These are phyloP conservation scores for Prunus yedoensis DNA, from an alignment of 331 rosid genomes.

Conservation along the genomic window DNA sequence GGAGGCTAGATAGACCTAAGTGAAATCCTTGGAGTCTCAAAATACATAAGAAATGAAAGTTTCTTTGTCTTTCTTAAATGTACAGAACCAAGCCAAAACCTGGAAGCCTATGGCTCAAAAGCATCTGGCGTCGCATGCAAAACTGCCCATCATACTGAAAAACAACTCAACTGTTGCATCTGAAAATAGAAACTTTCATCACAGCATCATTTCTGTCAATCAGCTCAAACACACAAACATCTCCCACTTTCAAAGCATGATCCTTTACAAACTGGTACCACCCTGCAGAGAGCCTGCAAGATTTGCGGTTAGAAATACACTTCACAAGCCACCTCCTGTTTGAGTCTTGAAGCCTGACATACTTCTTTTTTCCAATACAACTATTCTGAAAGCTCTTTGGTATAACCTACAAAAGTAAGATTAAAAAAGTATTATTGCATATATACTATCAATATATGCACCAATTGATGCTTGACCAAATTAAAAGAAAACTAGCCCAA, in stretches of 20 bases:
- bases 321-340: not conserved
- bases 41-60: not conserved
- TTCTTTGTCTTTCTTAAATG: not conserved
- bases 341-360: not conserved
- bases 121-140: not conserved
- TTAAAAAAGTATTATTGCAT: not conserved
- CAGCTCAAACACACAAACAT: constrained; percentile 39
- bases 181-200: not conserved
- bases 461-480: not conserved
- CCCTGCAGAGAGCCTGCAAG: not conserved
- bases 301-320: not conserved
- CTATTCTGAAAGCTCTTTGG: not conserved
- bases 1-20: not conserved
- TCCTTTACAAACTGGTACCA: constrained; percentile 1
- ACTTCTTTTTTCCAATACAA: not conserved
- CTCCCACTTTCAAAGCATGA: constrained; percentile 28
- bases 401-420: not conserved
- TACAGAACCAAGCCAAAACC: not conserved
- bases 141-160: not conserved
- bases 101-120: not conserved
- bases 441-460: no score
- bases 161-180: not conserved
- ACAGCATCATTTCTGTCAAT: not conserved
- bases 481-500: no score
- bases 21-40: not conserved